phyloP scores from a whole-genome alignment of 2,329 filamentous ascomycete species.

The Nectriaceae sp. region DNA sequence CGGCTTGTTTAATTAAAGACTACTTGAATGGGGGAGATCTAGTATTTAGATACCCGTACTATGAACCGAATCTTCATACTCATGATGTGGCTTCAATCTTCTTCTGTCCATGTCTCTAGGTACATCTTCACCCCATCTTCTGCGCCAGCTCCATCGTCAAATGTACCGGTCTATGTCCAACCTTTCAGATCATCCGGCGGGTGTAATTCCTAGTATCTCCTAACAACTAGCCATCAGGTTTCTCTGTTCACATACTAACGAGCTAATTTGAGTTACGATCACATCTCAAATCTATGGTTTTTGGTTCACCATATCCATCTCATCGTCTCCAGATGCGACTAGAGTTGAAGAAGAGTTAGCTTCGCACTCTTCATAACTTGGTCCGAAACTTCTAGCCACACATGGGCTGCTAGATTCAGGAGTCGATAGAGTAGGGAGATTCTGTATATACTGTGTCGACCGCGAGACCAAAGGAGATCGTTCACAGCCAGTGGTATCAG shows the following conservation, averaged over 20 bases:
- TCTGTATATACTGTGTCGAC: no score
- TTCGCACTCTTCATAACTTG: no score
- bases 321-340: background rate
- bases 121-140: no score
- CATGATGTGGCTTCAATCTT: background rate
- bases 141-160: no score
- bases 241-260: background rate
- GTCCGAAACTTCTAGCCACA: background rate
- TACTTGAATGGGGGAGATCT: conserved; percentile 21
- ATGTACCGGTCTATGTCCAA: no score
- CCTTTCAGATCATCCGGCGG: background rate
- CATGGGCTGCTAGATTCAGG: no score
- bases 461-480: no score
- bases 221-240: background rate
- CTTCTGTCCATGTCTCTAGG: no score
- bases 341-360: no score
- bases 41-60: conserved; percentile 36
- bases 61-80: conserved; percentile 18
- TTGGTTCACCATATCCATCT: background rate
- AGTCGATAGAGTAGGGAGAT: no score
- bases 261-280: background rate
- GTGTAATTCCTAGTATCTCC: background rate
- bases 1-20: conserved; percentile 24
- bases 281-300: background rate
- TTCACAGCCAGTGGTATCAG: no score